Conservation (phyloP, 2,329 filamentous ascomycete genomes). For the Chrysoporthe puriensis region DNA sequence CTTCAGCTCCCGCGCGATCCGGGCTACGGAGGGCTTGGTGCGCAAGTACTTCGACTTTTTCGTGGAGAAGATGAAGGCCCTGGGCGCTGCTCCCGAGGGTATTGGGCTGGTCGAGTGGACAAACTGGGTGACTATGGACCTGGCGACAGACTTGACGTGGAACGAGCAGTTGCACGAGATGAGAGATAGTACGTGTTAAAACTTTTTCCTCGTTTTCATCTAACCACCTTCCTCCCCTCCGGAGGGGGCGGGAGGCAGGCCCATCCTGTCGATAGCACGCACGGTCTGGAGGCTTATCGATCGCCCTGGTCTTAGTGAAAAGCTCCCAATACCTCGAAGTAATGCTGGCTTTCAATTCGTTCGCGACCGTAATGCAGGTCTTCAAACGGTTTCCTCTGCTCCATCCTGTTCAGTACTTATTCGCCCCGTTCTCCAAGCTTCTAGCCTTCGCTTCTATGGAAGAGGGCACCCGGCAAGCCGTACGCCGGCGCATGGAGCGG, state of each 20-base stretch:
- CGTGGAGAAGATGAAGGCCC: slow-evolving; percentile 19
- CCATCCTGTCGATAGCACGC: slow-evolving; percentile 5
- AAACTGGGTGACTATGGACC: slow-evolving; percentile 29
- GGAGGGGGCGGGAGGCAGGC: slow-evolving; percentile 8
- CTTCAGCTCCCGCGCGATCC: slow-evolving; percentile 25
- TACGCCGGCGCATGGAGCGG: slow-evolving; percentile 1
- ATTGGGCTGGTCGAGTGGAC: slow-evolving; percentile 25
- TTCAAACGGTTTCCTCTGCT: slow-evolving; percentile 11
- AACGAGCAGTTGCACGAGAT: slow-evolving; percentile 21
- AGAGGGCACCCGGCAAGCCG: background rate
- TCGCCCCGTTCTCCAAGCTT: slow-evolving; percentile 7
- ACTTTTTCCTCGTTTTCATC: background rate
- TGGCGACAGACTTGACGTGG: slow-evolving; percentile 27
- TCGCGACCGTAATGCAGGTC: no score
- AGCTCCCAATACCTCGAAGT: no score
- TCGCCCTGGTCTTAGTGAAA: background rate
- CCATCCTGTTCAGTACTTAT: slow-evolving; percentile 5
- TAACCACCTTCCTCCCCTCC: no score
- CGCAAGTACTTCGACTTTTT: slow-evolving; percentile 27
- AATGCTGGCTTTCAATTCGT: no score
- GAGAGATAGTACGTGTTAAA: slow-evolving; percentile 14
- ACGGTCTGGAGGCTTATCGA: background rate
- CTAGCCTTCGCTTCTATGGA: slow-evolving; percentile 8
- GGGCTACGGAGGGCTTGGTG: slow-evolving; percentile 19
- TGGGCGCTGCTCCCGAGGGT: background rate